Evolutionary conservation across 345 rosid genomes (phyloP), one percentile per base, ranked within the genome.

Genomic region (Gynandropsis gynandra): DNA sequence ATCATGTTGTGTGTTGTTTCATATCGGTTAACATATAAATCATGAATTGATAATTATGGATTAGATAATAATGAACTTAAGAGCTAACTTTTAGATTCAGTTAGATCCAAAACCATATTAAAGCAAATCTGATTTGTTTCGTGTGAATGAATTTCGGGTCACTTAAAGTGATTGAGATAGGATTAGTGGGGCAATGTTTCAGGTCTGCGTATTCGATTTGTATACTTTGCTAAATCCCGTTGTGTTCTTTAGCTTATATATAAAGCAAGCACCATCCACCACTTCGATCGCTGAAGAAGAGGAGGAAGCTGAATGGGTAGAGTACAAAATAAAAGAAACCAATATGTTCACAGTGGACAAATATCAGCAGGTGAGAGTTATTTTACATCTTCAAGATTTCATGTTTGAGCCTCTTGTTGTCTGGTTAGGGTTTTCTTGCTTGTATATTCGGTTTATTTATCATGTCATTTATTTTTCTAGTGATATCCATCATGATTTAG

Each of bases 321-420:
- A 87, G 54, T 90, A 87, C 73, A 87, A 87, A 58, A 79, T 90
- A 50, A 90, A 90, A 67, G 98, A 90, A 61, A 77, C 92, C 49
- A 87, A 84, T 63, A 80, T 90, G 92, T 87, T 90, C 67, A 87
- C 98, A 4, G 84, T 75, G 1, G 96, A 90, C 72, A 82, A 80
- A 54, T 84, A 90, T 63, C 98, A 90, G 50, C 92, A 87, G 82
- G 98, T 87, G 76, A 68, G 70, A 13, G 4, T 8, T 5, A 3
- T 45, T 33, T 27, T 54, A 29, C 20, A 52, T 62, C 48, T 21
- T 56, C 48, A 50, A 33, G 44, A 27, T 48, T 8, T 10, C 24
- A 1, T 13, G 43, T 64, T 48, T 10, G 37, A 62, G 56, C 14
- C n/a, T 45, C 54, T 46, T 15, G 5, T 7, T 51, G 5, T 37